Conservation (phyloP, 371 early-diverging fungal species). For the Zychaea mexicana region DNA sequence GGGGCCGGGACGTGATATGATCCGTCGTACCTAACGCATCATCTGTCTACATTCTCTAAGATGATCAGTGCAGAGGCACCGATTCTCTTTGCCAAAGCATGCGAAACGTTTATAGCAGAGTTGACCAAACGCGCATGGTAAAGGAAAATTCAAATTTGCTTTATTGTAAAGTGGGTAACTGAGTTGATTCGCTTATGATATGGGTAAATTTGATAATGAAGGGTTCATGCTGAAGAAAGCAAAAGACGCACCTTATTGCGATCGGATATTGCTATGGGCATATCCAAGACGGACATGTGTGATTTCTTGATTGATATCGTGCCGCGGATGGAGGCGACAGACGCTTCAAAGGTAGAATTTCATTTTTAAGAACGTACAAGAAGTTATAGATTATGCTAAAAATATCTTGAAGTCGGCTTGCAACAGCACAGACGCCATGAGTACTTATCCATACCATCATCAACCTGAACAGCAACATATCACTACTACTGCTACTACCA, state of each 20-base stretch:
- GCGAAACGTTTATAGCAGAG: conserved; percentile 97
- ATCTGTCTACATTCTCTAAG: conserved; percentile 22
- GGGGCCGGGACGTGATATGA: too few species aligned
- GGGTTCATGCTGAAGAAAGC: conserved; percentile 98
- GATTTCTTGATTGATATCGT: conserved; percentile 99
- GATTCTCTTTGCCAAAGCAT: conserved; percentile 94
- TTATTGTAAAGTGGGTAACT: not conserved
- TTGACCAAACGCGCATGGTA: conserved; percentile 93
- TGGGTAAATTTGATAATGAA: conserved; percentile 6
- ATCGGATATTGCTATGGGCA: conserved; percentile 93
- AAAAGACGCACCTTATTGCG: conserved; percentile 97
- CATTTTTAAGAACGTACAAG: not conserved
- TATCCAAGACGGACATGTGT: conserved; percentile 94
- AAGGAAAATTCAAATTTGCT: conserved; percentile 17
- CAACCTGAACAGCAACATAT: not conserved
- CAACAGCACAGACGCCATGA: not conserved
- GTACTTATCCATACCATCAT: not conserved
- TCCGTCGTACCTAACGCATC: too few species aligned
- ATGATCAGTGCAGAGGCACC: conserved; percentile 94
- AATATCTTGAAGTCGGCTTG: not conserved
- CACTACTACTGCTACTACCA: too few species aligned
- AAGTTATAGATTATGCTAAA: not conserved
- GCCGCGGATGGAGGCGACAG: conserved; percentile 80
- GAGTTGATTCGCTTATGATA: too few species aligned
- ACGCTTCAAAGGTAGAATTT: conserved; percentile 2